Conservation (phyloP, 1,284 basidiomycete species). For the Ceratobasidium sp. region DNA sequence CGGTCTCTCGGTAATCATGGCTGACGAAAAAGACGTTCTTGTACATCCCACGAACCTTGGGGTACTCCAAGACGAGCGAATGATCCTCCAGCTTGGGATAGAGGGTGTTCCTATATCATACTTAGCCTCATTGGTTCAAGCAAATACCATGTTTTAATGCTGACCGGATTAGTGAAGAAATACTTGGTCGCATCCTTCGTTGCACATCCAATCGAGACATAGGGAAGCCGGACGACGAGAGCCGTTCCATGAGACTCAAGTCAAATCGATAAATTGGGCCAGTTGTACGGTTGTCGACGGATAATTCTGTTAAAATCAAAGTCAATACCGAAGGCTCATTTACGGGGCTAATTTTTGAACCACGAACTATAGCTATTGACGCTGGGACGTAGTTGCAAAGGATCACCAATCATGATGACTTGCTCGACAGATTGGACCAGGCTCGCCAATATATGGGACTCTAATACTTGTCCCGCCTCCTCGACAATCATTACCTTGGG, state of each 20-base stretch:
- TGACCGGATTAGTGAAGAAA: slow-evolving; percentile 64
- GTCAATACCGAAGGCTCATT: background rate
- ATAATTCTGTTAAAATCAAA: slow-evolving; percentile 60
- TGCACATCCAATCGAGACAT: slow-evolving; percentile 67
- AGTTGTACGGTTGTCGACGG: slow-evolving; percentile 67
- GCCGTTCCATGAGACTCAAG: slow-evolving; percentile 73
- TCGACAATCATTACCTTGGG: slow-evolving; percentile 73
- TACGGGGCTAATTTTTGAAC: background rate
- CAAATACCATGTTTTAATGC: background rate
- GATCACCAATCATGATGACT: slow-evolving; percentile 78
- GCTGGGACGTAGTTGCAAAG: slow-evolving; percentile 75
- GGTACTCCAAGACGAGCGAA: slow-evolving; percentile 64
- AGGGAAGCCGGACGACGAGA: slow-evolving; percentile 64
- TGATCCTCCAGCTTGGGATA: slow-evolving; percentile 73
- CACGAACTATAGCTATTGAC: slow-evolving; percentile 72
- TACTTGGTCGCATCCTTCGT: slow-evolving; percentile 63
- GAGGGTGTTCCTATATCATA: slow-evolving; percentile 63
- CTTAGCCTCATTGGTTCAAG: background rate
- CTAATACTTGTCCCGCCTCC: slow-evolving; percentile 83
- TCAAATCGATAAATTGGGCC: slow-evolving; percentile 67
- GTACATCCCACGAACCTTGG: slow-evolving; percentile 67
- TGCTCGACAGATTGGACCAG: slow-evolving; percentile 56
- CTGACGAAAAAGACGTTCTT: slow-evolving; percentile 72
- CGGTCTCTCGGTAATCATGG: slow-evolving; percentile 68
- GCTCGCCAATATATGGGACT: slow-evolving; percentile 72